A percentile compares a stretch with the other conserved stretches of the same genome.
phyloP scores from a whole-genome alignment of 1,284 basidiomycete species.

The Leccinum laetum region DNA sequence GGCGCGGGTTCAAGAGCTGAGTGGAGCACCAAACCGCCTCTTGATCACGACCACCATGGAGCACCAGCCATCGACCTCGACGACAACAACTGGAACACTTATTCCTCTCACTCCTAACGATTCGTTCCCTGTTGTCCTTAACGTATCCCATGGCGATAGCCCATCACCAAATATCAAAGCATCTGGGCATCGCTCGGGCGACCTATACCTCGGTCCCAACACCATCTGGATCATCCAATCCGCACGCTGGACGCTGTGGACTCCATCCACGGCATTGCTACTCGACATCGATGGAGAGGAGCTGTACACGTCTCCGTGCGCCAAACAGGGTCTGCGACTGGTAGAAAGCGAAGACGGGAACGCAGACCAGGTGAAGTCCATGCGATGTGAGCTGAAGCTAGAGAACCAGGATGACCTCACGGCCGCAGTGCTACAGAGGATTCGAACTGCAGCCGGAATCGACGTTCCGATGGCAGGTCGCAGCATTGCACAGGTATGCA shows the following conservation, averaged over 20 bases:
- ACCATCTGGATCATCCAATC: neutral
- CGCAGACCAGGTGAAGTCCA: neutral
- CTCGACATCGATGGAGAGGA: neutral
- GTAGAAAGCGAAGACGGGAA: neutral
- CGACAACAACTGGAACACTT: too few relatives aligned
- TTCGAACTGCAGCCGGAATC: neutral
- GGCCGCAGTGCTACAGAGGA: neutral
- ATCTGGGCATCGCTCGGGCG: neutral
- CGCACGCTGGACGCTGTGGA: too few relatives aligned
- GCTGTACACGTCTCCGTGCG: neutral
- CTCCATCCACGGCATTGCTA: neutral
- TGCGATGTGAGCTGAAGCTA: neutral
- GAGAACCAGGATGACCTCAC: neutral
- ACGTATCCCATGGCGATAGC: neutral
- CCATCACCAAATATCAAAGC: neutral
- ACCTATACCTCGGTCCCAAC: neutral
- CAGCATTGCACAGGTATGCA: neutral
- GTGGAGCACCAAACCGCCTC: too few relatives aligned
- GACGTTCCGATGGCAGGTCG: neutral
- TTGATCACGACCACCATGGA: too few relatives aligned
- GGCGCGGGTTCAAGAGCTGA: too few relatives aligned
- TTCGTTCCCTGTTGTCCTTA: neutral
- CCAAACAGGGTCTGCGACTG: neutral
- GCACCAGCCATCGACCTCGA: too few relatives aligned
- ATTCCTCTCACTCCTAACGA: neutral